Conservation (phyloP, 2,329 filamentous ascomycete species). For the Eurotiales sp. region DNA sequence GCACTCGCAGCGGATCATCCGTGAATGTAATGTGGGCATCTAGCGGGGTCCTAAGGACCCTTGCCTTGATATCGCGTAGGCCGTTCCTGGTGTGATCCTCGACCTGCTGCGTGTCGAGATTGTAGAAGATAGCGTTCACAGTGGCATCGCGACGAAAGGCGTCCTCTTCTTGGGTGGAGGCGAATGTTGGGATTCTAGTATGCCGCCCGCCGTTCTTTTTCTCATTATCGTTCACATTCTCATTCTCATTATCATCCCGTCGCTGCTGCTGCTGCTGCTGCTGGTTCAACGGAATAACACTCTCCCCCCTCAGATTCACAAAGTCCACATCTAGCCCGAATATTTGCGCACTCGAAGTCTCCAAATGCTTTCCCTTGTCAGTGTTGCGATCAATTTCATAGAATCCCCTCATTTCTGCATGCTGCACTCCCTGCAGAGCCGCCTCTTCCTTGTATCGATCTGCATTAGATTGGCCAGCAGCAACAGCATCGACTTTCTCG, state of each 20-base stretch:
- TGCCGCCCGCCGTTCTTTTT: background rate
- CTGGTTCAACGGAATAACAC: too few species aligned
- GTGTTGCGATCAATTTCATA: constrained; percentile 4
- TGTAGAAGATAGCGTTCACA: constrained; percentile 8
- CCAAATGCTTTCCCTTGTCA: constrained; percentile 8
- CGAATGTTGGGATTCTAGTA: background rate
- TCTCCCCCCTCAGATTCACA: constrained; percentile 4
- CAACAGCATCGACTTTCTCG: too few species aligned
- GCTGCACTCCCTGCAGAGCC: background rate
- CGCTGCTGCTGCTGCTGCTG: too few species aligned
- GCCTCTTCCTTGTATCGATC: constrained; percentile 5
- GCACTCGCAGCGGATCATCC: constrained; percentile 7
- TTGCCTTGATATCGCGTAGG: background rate
- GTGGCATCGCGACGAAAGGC: constrained; percentile 7
- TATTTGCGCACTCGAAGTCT: constrained; percentile 5
- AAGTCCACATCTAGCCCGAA: constrained; percentile 10
- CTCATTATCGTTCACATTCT: background rate
- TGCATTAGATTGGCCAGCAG: background rate
- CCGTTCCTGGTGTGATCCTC: constrained; percentile 4
- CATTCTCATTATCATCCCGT: too few species aligned
- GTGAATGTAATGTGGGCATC: constrained; percentile 4
- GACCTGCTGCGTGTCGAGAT: background rate
- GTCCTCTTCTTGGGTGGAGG: constrained; percentile 1
- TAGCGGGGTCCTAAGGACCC: constrained; percentile 3
- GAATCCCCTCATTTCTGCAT: constrained; percentile 7